Evolutionary conservation across 768 basidiomycete genomes (phyloP).

Genomic region (Kwoniella dendrophila): DNA sequence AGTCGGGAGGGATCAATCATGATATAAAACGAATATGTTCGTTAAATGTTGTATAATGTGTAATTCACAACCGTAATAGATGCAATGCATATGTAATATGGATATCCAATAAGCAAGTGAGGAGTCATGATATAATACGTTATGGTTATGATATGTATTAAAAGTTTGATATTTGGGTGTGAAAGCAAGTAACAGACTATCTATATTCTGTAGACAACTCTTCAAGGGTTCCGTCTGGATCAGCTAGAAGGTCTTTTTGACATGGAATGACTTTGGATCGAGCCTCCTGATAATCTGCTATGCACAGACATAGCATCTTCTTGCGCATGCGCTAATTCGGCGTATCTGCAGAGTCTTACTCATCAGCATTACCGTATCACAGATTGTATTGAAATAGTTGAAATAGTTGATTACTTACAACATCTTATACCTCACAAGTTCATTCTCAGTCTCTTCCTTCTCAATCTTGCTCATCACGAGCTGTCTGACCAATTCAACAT

Average conservation of each 20-base stretch:
- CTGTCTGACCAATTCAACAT: constrained; percentile 63
- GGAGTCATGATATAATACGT: no score
- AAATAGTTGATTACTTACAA: constrained; percentile 62
- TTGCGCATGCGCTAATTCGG: constrained; percentile 77
- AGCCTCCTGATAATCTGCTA: constrained; percentile 32
- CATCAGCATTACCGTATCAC: no score
- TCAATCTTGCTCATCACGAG: constrained; percentile 83
- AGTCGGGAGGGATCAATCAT: no score
- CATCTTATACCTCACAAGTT: constrained; percentile 91
- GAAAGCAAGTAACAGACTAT: no score
- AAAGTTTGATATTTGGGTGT: neutral
- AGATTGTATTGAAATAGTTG: no score
- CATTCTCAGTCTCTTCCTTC: constrained; percentile 89
- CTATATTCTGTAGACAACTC: neutral
- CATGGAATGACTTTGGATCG: neutral
- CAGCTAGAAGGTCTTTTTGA: neutral
- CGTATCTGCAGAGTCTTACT: constrained; percentile 58
- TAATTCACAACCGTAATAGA: neutral
- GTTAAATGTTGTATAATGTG: constrained; percentile 23
- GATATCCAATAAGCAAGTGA: neutral
- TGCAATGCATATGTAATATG: constrained; percentile 25
- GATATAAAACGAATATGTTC: neutral
- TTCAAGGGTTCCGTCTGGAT: neutral
- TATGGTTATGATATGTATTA: neutral
- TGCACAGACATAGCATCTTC: constrained; percentile 69